A percentile compares a stretch with the other conserved stretches of the same genome.
phyloP scores from a whole-genome alignment of 2,329 filamentous ascomycete genomes.

The Fusarium subglutinans region DNA sequence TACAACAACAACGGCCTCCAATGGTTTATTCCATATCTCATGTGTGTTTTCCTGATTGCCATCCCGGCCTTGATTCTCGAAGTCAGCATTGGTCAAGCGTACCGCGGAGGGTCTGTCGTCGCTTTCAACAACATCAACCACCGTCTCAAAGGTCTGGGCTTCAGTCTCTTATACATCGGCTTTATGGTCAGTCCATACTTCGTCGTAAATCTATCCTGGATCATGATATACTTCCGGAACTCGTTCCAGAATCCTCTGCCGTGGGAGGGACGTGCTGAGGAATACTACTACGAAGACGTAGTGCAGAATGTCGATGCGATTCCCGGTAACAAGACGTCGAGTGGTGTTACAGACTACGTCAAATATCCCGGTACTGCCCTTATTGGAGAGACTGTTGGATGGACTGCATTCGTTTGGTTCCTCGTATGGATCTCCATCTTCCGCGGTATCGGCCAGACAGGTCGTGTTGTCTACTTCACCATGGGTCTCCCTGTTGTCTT shows the following conservation, averaged over 20 bases:
- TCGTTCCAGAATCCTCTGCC: constrained; percentile 65
- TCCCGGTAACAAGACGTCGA: constrained; percentile 51
- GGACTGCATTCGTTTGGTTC: constrained; percentile 68
- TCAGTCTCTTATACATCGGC: constrained; percentile 62
- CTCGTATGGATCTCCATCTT: constrained; percentile 69
- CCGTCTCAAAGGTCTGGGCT: constrained; percentile 62
- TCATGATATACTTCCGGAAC: constrained; percentile 66
- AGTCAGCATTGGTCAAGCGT: constrained; percentile 75
- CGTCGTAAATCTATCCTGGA: constrained; percentile 65
- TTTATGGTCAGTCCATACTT: constrained; percentile 67
- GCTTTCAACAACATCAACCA: constrained; percentile 63
- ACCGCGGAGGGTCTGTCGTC: constrained; percentile 64
- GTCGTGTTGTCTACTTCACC: constrained; percentile 69
- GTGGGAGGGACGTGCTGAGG: constrained; percentile 60
- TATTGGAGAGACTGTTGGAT: constrained; percentile 66
- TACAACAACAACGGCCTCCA: constrained; percentile 69
- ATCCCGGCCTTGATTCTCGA: constrained; percentile 66
- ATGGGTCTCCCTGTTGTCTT: constrained; percentile 68
- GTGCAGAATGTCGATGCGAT: constrained; percentile 57
- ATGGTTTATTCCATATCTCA: constrained; percentile 68
- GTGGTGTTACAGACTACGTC: constrained; percentile 54
- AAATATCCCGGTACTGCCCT: constrained; percentile 57
- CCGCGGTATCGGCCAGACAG: constrained; percentile 65
- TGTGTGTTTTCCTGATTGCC: constrained; percentile 64
- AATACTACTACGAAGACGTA: constrained; percentile 62